phyloP scores from a whole-genome alignment of 306 rosid genomes.

The Medicago truncatula region DNA sequence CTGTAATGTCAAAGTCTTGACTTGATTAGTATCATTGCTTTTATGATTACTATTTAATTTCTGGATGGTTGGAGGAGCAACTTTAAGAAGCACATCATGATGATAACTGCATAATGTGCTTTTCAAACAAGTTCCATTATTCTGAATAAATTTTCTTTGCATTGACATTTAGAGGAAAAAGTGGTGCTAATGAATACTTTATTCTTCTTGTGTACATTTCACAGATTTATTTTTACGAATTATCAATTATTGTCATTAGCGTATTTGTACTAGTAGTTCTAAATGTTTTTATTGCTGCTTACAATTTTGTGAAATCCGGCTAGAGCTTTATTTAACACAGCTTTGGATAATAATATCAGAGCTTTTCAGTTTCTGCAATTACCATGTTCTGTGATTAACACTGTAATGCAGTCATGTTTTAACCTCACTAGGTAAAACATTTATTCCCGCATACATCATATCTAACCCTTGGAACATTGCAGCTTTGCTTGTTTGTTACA shows the following conservation, averaged over 20 bases:
- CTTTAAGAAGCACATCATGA: constrained; percentile 5
- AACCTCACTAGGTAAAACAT: background rate
- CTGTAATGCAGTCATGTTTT: background rate
- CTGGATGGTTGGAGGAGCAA: constrained; percentile 30
- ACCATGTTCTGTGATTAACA: constrained; percentile 9
- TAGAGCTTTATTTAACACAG: background rate
- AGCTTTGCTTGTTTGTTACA: constrained; percentile 4
- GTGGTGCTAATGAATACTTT: constrained; percentile 1
- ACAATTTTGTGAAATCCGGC: background rate
- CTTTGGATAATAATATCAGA: constrained; percentile 3
- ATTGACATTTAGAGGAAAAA: constrained; percentile 5
- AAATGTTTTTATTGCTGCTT: constrained; percentile 15
- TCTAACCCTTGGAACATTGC: background rate
- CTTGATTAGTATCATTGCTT: background rate
- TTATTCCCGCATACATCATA: background rate
- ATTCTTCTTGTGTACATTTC: background rate
- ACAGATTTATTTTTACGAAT: background rate
- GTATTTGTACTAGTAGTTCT: background rate
- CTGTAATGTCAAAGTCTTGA: background rate
- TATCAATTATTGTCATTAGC: too few relatives aligned
- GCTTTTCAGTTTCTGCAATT: background rate
- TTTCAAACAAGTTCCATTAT: constrained; percentile 10
- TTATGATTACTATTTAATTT: constrained; percentile 14
- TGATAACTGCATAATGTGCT: constrained; percentile 2
- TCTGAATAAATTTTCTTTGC: background rate